Base-by-base conservation (phyloP, 768 basidiomycete species). In the Suillus fuscotomentosus region DNA sequence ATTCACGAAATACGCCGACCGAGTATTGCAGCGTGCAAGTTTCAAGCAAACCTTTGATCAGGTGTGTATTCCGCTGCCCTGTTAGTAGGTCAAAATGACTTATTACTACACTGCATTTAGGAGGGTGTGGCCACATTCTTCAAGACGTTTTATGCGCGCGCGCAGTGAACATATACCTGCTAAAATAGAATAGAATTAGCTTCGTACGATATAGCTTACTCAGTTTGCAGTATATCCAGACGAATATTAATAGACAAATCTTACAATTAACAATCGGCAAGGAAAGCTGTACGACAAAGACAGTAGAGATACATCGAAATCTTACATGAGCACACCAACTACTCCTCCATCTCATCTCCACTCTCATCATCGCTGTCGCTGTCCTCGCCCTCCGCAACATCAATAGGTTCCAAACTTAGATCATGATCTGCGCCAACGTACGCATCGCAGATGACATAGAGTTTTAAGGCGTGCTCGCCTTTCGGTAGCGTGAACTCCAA, bases 361-460 rank as follows among this genome's bases (percentile, higher is more conserved):
- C 86, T 86, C 53, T 88, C 88, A 55, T 87, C 88, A 24, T 93
- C 93, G 61, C 88, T 88, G 61, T 92, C 91, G 66, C 89, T 91
- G 20, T 93, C 92, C 74, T 94, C 94, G 3, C 95, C 95, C 74
- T 97, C 93, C 0, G 89, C 94, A 61, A 97, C 94, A 31, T 92
- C 89, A 66, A 98, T 85, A 9, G 88, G 81, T 43, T 93, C 91
- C 55, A 98, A 73, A 54, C 86, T 84, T 73, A 98, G 89, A 72
- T 95, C 95, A 70, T 97, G 95, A 71, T 97, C 97, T 42, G 94
- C 94, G 8, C 94, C 94, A 27, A 91, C 81, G 73, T 95, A 97
- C 61, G 91, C 90, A 72, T 97, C 96, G 67, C 94, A 96, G 65
- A 99, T 95, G 62, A 96, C 89, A 70, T 91, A 96, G 43, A 98